Evolutionary conservation across 345 rosid genomes (phyloP).

Genomic region (Eucalyptus urophylla): DNA sequence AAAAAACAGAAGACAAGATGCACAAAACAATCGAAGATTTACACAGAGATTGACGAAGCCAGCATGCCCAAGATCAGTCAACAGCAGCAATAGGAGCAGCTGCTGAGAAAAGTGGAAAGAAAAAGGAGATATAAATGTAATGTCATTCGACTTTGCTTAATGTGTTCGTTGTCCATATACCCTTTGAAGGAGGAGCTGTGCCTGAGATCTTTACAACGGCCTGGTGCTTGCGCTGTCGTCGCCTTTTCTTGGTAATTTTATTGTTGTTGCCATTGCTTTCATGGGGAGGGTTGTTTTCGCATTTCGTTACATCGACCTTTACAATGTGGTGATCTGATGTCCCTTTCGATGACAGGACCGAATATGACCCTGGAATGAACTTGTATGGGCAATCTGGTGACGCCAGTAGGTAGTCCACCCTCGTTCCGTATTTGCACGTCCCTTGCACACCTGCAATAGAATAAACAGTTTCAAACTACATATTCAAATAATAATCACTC

Average conservation of each 20-base stretch:
- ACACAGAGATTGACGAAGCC: not conserved
- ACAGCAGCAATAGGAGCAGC: not conserved
- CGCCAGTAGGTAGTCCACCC: slow-evolving; percentile 79
- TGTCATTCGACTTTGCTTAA: not conserved
- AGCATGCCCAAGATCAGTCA: not conserved
- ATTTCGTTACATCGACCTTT: slow-evolving; percentile 55
- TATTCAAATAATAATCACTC: not conserved
- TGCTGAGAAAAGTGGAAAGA: not conserved
- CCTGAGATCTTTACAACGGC: slow-evolving; percentile 29
- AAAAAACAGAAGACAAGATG: not conserved
- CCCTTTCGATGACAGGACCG: slow-evolving; percentile 82
- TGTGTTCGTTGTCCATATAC: slow-evolving; percentile 40
- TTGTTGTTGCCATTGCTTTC: not conserved
- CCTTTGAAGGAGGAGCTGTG: slow-evolving; percentile 17
- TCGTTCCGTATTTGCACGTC: slow-evolving; percentile 91
- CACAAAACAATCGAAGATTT: not conserved
- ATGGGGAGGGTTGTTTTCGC: not conserved
- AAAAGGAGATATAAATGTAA: not conserved
- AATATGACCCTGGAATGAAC: slow-evolving; percentile 80
- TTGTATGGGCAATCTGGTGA: slow-evolving; percentile 63
- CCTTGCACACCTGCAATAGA: slow-evolving; percentile 75
- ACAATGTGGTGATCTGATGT: slow-evolving; percentile 97
- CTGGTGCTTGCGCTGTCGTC: not conserved
- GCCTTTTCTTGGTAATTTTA: not conserved
- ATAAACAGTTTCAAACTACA: not conserved